phyloP scores from a whole-genome alignment of 1,284 basidiomycete species.

The Boletus semigastroideus region DNA sequence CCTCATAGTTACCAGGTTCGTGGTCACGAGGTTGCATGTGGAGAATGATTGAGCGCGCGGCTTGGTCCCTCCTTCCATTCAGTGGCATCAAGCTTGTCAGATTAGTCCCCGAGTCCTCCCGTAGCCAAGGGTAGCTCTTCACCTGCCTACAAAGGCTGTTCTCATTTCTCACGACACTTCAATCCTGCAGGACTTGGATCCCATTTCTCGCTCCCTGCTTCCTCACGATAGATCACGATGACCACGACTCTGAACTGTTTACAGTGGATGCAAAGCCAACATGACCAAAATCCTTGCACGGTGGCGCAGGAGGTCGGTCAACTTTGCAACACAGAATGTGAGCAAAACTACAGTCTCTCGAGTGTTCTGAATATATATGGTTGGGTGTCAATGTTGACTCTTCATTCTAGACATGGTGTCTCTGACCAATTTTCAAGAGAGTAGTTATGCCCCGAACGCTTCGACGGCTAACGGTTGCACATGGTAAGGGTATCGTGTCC shows the following conservation, averaged over 20 bases:
- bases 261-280: constrained; percentile 16
- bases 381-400: background rate
- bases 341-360: constrained; percentile 2
- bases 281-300: constrained; percentile 12
- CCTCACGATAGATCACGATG: constrained; percentile 6
- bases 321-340: constrained; percentile 19
- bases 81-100: constrained; percentile 4
- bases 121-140: constrained; percentile 1
- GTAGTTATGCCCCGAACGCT: constrained; percentile 15
- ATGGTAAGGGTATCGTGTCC: constrained; percentile 15
- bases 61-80: background rate
- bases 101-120: background rate
- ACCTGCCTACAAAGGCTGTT: background rate
- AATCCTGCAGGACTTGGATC: background rate
- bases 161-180: background rate
- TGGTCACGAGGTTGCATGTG: constrained; percentile 1
- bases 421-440: constrained; percentile 18
- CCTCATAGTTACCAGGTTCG: background rate
- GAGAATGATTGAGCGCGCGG: background rate
- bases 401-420: constrained; percentile 16
- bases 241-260: constrained; percentile 7
- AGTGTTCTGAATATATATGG: background rate
- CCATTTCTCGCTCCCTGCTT: background rate
- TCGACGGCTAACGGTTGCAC: constrained; percentile 21
- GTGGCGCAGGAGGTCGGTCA: constrained; percentile 20